Evolutionary conservation across 2,329 filamentous ascomycete genomes (phyloP), one percentile per base, ranked within the genome.

Genomic region (Neurospora crassa): DNA sequence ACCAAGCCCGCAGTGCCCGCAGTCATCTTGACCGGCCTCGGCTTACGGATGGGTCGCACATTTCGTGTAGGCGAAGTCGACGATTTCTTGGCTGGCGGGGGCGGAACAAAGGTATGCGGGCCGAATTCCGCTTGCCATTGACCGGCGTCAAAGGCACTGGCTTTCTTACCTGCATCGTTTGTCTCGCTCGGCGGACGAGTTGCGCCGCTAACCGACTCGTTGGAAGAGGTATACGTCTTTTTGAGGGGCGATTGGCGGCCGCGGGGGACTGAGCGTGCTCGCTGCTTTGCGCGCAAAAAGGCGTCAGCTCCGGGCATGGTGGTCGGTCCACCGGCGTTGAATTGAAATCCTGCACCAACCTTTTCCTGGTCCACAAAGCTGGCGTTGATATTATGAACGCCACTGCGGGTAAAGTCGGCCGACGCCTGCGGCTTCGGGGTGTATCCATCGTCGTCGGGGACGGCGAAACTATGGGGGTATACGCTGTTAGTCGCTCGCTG

Each of bases 351-450:
- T 42, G 71, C 18, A 37, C 80, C 79, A 5, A 80, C 74, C 63
- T 80, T 78, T 24, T 88, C 84, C 16, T 84, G 83, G 4, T 85
- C 81, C 24, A 84, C 84, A 78, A 90, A 90, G 47, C 81, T 86
- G 20, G 88, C 90, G 78, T 88, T 88, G 74, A 90, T 90, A 69
- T 86, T 87, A 71, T 90, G 87, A 24, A 85, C 81, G 75, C 86
- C 89, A 71, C 79, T 84, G 72, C 83, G 84, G 47, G 81, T 76
- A 72, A 88, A 87, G 2, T 78, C 78, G 59, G 81, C 78, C 77
- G 79, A 24, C 18, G 53, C 53, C 53, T 80, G 77, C n/a, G 81
- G 76, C 11, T 79, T 78, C 6, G 81, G 78, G 12, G 76, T 75
- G 16, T 70, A 29, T 53, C 84, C 82, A 71, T 84, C 80, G 72